A percentile compares a stretch with the other conserved stretches of the same genome.
Evolutionary conservation across 176 grass and related monocot species (phyloP).

Genomic region (Rhipidocladum racemiflorum): DNA sequence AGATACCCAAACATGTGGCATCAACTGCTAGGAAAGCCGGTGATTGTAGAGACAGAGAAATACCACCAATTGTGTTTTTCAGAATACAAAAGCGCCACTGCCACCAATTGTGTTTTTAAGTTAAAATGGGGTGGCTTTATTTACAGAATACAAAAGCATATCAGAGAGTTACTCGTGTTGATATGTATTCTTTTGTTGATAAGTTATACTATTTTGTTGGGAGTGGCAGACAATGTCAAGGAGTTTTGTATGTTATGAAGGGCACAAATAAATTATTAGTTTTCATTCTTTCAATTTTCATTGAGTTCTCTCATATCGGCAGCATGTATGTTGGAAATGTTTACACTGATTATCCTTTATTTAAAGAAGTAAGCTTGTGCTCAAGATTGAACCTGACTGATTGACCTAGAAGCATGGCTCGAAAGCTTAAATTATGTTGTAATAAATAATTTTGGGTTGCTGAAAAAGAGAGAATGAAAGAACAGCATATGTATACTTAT

Average conservation of each 20-base stretch:
- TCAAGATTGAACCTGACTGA: not conserved
- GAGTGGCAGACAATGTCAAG: slow-evolving; percentile 32
- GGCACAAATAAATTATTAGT: slow-evolving; percentile 36
- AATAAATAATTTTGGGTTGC: not conserved
- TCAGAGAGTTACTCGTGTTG: slow-evolving; percentile 52
- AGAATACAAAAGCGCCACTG: slow-evolving; percentile 18
- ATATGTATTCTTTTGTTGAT: slow-evolving; percentile 63
- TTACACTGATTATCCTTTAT: not conserved
- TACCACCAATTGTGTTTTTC: slow-evolving; percentile 18
- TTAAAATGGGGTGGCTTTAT: slow-evolving; percentile 20
- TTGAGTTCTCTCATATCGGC: not conserved
- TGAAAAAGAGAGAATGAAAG: not conserved
- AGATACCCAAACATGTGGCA: slow-evolving; percentile 73
- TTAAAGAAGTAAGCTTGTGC: not conserved
- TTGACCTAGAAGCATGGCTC: not conserved
- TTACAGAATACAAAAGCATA: too few species aligned
- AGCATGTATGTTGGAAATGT: not conserved
- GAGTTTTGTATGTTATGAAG: slow-evolving; percentile 50
- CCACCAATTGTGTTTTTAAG: slow-evolving; percentile 26
- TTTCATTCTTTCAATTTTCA: slow-evolving; percentile 18
- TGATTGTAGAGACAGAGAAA: slow-evolving; percentile 40
- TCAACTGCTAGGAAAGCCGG: slow-evolving; percentile 71
- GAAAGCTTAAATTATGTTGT: not conserved
- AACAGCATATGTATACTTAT: not conserved
- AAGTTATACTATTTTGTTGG: slow-evolving; percentile 52